Evolutionary conservation across 768 basidiomycete genomes (phyloP).

Genomic region (Arthromyces matolae): DNA sequence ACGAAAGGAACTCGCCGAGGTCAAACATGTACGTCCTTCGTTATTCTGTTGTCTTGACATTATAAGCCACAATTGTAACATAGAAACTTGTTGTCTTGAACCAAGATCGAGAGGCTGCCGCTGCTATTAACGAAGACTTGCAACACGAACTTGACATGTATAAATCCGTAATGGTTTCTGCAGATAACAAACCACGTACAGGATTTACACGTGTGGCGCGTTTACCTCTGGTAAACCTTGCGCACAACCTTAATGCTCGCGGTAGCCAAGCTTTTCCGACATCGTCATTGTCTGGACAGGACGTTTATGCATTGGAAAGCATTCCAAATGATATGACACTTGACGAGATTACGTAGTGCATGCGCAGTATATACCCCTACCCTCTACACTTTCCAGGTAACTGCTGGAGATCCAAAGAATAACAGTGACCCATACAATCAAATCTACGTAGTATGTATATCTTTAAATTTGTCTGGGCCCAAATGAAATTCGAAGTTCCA

Average conservation of each 20-base stretch:
- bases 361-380: not conserved
- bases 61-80: not conserved
- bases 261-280: not conserved
- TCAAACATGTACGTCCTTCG: slow-evolving; percentile 62
- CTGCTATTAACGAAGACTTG: slow-evolving; percentile 42
- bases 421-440: too few relatives aligned
- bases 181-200: slow-evolving; percentile 51
- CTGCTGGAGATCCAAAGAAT: too few relatives aligned
- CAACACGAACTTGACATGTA: slow-evolving; percentile 56
- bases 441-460: not conserved
- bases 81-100: slow-evolving; percentile 48
- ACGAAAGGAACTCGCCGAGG: slow-evolving; percentile 72
- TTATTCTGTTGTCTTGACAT: not conserved
- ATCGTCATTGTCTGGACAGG: not conserved
- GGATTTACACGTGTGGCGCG: slow-evolving; percentile 49
- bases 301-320: slow-evolving; percentile 25
- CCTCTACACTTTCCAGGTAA: too few relatives aligned
- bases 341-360: slow-evolving; percentile 34
- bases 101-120: slow-evolving; percentile 47
- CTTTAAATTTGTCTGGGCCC: too few relatives aligned
- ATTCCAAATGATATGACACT: slow-evolving; percentile 48
- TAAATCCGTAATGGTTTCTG: slow-evolving; percentile 50
- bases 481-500: too few relatives aligned
- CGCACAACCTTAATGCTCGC: slow-evolving; percentile 32
- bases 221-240: slow-evolving; percentile 42